Evolutionary conservation across 169 alveolate genomes (phyloP), one percentile per base, ranked within the genome.

Genomic region (Eimeria tenella): DNA sequence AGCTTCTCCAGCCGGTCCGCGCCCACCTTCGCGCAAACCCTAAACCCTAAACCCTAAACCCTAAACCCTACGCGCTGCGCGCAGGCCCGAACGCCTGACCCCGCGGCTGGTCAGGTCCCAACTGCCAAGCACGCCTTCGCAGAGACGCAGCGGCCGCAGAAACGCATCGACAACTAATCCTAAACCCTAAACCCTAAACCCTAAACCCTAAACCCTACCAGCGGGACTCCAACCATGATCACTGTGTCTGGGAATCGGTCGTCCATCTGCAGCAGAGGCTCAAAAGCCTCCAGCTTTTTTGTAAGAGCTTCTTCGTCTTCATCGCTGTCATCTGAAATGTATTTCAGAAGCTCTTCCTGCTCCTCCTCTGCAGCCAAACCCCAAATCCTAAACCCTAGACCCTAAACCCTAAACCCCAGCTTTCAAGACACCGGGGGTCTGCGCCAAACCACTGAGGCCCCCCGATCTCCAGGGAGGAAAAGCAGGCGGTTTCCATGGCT

Each of bases 271-370:
- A 93, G 84, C 8, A 93, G 87, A 21, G 95, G 95, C 58, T 93
- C 95, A 11, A 93, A 79, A 15, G 83, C 56, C 55, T 70, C 77
- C 50, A 83, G 77, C 25, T 82, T 93, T 42, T 60, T 83, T 19
- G 70, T 62, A 15, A 93, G 93, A 81, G 79, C 71, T 4, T 77
- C 93, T 58, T 62, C 77, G 86, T 53, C 91, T 7, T 96, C 97
- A 53, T 96, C 98, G 58, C 94, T 84, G 94, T 93, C 95, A 5
- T 83, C 90, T 3, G 95, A 93, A 50, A 93, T n/a, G 63, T 70
- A 93, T 74, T 93, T 91, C 50, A 93, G 74, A 58, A 93, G 25
- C 50, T 93, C 89, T 11, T 53, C 94, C 73, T 93, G 93, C 60
- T 93, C 95, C 93, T 83, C 95, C 86, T 58, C 94, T 84, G 94